Percentiles rank a stretch among this genome's conserved stretches.
These are phyloP conservation scores for Argentina anserina DNA, from an alignment of 306 rosid species.

Conservation along the genomic window DNA sequence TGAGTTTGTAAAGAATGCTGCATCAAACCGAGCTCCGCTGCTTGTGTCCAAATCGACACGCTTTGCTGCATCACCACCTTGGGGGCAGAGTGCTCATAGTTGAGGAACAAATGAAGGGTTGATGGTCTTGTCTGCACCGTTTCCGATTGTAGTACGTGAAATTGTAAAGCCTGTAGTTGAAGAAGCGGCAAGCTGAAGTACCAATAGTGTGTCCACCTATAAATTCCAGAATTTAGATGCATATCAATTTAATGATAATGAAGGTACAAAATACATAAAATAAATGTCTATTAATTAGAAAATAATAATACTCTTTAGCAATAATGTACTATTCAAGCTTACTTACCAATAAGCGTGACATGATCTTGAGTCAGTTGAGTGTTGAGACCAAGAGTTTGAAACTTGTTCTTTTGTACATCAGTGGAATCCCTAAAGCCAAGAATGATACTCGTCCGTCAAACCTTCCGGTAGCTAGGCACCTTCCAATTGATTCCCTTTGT, in stretches of 20 bases:
- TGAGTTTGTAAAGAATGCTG: slow-evolving; percentile 37
- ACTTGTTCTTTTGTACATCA: slow-evolving; percentile 2
- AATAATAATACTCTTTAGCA: neutral
- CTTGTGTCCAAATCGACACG: slow-evolving; percentile 46
- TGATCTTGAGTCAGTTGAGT: slow-evolving; percentile 18
- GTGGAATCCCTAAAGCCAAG: slow-evolving; percentile 5
- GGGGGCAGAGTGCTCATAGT: slow-evolving; percentile 51
- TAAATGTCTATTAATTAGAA: neutral
- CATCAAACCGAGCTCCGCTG: slow-evolving; percentile 40
- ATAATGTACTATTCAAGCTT: neutral
- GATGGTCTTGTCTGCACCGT: slow-evolving; percentile 47
- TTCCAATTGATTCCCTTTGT: slow-evolving; percentile 10
- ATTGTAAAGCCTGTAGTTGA: slow-evolving; percentile 48
- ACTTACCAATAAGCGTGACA: slow-evolving; percentile 17
- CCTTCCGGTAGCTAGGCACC: slow-evolving; percentile 19
- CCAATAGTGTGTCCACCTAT: slow-evolving; percentile 72
- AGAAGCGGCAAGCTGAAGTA: slow-evolving; percentile 42
- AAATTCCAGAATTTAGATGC: neutral
- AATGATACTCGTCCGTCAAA: slow-evolving; percentile 11
- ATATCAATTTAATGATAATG: neutral
- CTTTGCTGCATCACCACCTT: slow-evolving; percentile 30
- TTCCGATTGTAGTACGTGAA: slow-evolving; percentile 30
- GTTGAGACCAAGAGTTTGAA: slow-evolving; percentile 7
- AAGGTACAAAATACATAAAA: neutral
- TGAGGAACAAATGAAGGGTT: slow-evolving; percentile 38